Evolutionary conservation across 177 flowering plant species (phyloP).

Genomic region (Vitis hybrid): DNA sequence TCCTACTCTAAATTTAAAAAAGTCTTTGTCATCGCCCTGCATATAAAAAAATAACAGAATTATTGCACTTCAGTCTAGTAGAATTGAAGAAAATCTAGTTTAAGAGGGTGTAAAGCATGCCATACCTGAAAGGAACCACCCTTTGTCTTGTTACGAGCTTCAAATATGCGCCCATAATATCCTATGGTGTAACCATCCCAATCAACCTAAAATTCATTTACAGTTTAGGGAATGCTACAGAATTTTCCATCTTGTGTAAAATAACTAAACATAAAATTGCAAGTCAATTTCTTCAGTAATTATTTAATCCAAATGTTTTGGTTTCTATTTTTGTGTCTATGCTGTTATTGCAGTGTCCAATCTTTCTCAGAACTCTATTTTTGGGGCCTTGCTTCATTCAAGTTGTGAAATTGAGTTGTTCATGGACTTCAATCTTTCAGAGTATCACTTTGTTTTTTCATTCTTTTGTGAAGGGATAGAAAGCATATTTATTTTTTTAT

Average conservation of each 20-base stretch:
- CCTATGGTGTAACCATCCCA: conserved; percentile 99
- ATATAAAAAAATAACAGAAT: conserved; percentile 3
- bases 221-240: neutral
- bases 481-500: too few species aligned
- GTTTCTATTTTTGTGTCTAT: too few species aligned
- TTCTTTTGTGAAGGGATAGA: too few species aligned
- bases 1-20: conserved; percentile 84
- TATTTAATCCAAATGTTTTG: too few species aligned
- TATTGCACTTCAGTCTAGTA: neutral
- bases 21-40: conserved; percentile 91
- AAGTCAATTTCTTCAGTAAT: too few species aligned
- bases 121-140: conserved; percentile 95
- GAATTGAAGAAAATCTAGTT: neutral
- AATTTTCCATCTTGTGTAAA: neutral
- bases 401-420: too few species aligned
- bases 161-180: conserved; percentile 97
- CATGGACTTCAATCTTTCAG: too few species aligned
- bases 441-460: too few species aligned
- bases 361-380: too few species aligned
- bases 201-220: conserved; percentile 59
- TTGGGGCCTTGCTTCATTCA: too few species aligned
- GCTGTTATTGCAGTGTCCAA: too few species aligned
- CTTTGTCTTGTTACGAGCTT: conserved; percentile 98
- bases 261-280: neutral
- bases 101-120: conserved; percentile 9